Percentiles rank a stretch among this genome's conserved stretches.
Evolutionary conservation across 2,329 filamentous ascomycete species (phyloP).

Genomic region (Aspergillus fijiensis): DNA sequence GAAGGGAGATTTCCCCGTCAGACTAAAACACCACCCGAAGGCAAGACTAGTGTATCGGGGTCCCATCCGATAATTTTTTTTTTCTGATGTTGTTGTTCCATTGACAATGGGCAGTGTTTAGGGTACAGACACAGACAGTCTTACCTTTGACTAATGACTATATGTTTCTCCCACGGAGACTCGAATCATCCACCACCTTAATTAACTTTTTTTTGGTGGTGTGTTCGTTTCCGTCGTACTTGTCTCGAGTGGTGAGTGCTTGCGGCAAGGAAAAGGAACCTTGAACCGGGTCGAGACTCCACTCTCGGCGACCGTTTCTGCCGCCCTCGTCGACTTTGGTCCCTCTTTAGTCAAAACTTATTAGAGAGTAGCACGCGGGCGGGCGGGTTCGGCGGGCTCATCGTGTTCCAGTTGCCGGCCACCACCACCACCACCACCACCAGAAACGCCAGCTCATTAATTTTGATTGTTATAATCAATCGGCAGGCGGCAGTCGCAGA

Average conservation of each 20-base stretch:
- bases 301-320: background rate
- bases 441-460: background rate
- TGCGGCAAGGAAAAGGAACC: background rate
- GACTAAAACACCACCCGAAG: background rate
- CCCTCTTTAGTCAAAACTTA: background rate
- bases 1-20: conserved; percentile 3
- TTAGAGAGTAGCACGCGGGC: too few species aligned
- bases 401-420: background rate
- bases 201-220: too few species aligned
- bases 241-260: background rate
- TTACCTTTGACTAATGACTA: background rate
- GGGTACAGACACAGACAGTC: too few species aligned
- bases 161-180: background rate
- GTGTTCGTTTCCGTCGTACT: background rate
- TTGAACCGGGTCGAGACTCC: background rate
- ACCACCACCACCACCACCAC: background rate
- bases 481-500: background rate
- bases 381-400: too few species aligned
- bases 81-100: background rate
- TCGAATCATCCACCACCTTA: background rate
- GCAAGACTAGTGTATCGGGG: background rate
- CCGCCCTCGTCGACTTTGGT: background rate
- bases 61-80: too few species aligned
- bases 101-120: background rate
- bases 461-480: background rate